Percentiles rank a stretch among this genome's conserved stretches.
phyloP scores from a whole-genome alignment of 768 basidiomycete species.

The Dentipellis sp. region DNA sequence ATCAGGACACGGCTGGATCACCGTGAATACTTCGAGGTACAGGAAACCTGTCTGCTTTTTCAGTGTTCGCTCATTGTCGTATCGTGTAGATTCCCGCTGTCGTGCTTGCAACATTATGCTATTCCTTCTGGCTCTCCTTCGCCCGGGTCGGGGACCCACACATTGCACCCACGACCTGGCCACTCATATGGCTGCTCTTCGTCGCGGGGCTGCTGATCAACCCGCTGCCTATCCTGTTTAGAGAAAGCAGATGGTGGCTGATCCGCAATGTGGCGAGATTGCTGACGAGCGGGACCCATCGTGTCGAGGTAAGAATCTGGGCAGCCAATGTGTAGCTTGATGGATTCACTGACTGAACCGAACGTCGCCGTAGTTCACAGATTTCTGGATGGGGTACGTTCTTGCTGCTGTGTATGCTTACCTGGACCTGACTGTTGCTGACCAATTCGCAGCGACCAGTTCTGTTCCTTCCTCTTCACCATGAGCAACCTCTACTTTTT shows the following conservation, averaged over 20 bases:
- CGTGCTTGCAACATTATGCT: conserved; percentile 62
- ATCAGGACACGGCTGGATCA: conserved; percentile 35
- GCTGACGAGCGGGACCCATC: conserved; percentile 55
- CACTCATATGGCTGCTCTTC: conserved; percentile 72
- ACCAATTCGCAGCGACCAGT: conserved; percentile 50
- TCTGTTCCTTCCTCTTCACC: conserved; percentile 72
- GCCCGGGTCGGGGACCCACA: conserved; percentile 41
- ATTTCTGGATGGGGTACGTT: conserved; percentile 83
- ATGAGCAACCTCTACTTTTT: conserved; percentile 67
- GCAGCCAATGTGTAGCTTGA: neutral
- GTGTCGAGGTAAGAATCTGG: conserved; percentile 55
- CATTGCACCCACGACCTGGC: conserved; percentile 69
- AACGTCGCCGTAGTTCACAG: conserved; percentile 46
- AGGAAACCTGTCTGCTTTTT: neutral
- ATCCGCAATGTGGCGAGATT: conserved; percentile 54
- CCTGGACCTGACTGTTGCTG: neutral
- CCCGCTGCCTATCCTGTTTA: conserved; percentile 62
- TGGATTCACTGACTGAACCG: neutral
- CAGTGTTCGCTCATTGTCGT: neutral
- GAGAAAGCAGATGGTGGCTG: conserved; percentile 74
- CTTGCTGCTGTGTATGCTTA: neutral
- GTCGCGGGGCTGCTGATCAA: conserved; percentile 52
- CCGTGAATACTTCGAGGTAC: conserved; percentile 66
- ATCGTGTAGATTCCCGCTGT: conserved; percentile 62
- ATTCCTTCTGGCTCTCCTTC: conserved; percentile 84